Evolutionary conservation across 192 early-diverging fungal genomes (phyloP).

Genomic region (Pilobolus umbonatus): DNA sequence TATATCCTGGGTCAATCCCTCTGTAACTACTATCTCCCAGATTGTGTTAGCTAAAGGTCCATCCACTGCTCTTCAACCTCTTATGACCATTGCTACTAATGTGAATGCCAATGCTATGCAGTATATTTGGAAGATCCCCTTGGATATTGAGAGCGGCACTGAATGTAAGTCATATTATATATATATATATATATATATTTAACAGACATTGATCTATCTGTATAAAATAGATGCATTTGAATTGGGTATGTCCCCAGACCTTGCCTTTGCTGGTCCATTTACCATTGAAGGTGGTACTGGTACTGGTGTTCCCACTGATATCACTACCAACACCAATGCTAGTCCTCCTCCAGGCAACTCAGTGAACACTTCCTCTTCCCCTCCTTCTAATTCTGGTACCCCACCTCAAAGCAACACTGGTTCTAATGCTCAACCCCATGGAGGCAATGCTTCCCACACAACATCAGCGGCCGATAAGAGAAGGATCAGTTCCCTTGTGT

Average conservation of each 20-base stretch:
- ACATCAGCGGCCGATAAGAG: slow-evolving; percentile 8
- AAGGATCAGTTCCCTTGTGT: neutral
- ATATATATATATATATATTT: neutral
- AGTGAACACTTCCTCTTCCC: neutral
- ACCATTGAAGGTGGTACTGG: slow-evolving; percentile 22
- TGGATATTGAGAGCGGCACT: slow-evolving; percentile 19
- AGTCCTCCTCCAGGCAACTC: neutral
- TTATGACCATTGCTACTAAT: slow-evolving; percentile 23
- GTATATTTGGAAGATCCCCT: slow-evolving; percentile 26
- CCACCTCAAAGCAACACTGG: neutral
- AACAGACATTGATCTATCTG: neutral
- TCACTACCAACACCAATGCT: slow-evolving; percentile 1
- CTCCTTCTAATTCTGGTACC: neutral
- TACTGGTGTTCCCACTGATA: slow-evolving; percentile 9
- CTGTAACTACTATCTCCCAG: slow-evolving; percentile 15
- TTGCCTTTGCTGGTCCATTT: slow-evolving; percentile 31
- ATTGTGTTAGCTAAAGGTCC: slow-evolving; percentile 25
- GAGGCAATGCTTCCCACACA: neutral
- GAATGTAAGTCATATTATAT: slow-evolving; percentile 16
- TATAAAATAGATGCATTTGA: slow-evolving; percentile 27
- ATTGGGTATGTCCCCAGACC: slow-evolving; percentile 28
- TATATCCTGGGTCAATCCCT: slow-evolving; percentile 22
- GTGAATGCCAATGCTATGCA: slow-evolving; percentile 13
- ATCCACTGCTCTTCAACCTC: slow-evolving; percentile 23
- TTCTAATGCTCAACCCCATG: neutral